Base-by-base conservation (phyloP, 2,329 filamentous ascomycete species). In the Alternaria triticimaculans region DNA sequence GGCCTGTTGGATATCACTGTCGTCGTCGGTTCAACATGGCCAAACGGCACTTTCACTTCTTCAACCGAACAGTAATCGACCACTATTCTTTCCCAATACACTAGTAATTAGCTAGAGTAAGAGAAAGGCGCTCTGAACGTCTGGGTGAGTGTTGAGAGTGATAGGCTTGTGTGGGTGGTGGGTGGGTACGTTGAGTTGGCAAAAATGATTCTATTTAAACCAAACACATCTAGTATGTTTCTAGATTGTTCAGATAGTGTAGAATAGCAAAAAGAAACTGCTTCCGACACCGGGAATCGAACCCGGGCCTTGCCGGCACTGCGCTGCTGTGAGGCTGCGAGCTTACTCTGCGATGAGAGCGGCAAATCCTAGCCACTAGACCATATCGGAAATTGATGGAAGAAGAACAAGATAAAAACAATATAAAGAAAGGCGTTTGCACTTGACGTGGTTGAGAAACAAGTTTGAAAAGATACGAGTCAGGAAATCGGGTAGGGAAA, bases 331-430 rank as follows among this genome's bases (percentile, higher is more conserved):
- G 65, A 64, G 44, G 44, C 12, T 70, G 72, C 62, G 65, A 64
- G 46, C 48, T 66, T 37, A 67, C 67, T 70, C 69, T 70, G 58
- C 51, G 18, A 66, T 76, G 73, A 77, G 74, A 77, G 74, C 74
- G 74, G 68, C 72, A 75, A 75, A 77, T 77, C 74, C 74, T 77
- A 77, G 74, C 74, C 74, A 72, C 74, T 74, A 72, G 66, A 67
- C 65, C 66, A 64, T 66, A 66, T 68, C 58, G 66, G 68, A 63
- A 30, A 9, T 30, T 61, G 43, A 53, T 64, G 64, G 58, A 64
- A 62, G 60, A 10, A 57, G 14, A 4, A 0, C 4, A 9, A 2
- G 4, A 1, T n/a, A 5, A 0, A n/a, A 37, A 11, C 37, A 18
- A 18, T 11, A 41, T 41, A 18, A 5, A 1, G 15, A 37, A 0